phyloP scores from a whole-genome alignment of 2,329 filamentous ascomycete genomes.

The Aspergillus arachidicola region DNA sequence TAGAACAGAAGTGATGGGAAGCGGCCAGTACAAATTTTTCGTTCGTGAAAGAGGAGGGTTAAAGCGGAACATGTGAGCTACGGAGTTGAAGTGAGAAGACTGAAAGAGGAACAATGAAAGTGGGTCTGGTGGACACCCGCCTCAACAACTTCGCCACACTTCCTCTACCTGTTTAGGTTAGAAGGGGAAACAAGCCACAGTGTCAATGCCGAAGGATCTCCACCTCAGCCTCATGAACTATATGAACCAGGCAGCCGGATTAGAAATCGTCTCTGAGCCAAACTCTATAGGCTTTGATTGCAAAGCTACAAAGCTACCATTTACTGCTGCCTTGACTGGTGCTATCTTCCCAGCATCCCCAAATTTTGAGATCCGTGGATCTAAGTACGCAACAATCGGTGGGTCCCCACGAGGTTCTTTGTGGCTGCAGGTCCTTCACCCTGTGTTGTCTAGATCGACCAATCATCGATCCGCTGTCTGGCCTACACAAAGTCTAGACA shows the following conservation, averaged over 20 bases:
- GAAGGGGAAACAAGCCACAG: not conserved
- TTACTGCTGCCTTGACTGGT: not conserved
- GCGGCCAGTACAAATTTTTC: not conserved
- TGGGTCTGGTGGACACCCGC: not conserved
- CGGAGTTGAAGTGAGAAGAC: not conserved
- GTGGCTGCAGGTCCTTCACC: not conserved
- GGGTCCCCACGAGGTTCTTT: slow-evolving; percentile 3
- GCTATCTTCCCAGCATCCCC: not conserved
- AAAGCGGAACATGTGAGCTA: not conserved
- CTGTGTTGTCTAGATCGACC: not conserved
- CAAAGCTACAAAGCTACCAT: not conserved
- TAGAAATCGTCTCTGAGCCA: not conserved
- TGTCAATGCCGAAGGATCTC: not conserved
- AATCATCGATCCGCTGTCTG: not conserved
- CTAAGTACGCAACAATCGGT: not conserved
- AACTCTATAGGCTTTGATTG: not conserved
- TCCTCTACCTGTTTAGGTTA: not conserved
- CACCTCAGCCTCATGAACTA: slow-evolving; percentile 2
- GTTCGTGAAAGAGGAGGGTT: not conserved
- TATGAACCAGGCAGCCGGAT: not conserved
- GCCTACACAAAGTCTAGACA: not conserved
- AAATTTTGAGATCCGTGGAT: not conserved
- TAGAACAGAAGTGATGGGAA: not conserved
- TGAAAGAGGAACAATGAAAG: not conserved
- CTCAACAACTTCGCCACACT: slow-evolving; percentile 6